These are phyloP conservation scores for Mortierella sp. DNA, from an alignment of 371 early-diverging fungal species.

Conservation along the genomic window DNA sequence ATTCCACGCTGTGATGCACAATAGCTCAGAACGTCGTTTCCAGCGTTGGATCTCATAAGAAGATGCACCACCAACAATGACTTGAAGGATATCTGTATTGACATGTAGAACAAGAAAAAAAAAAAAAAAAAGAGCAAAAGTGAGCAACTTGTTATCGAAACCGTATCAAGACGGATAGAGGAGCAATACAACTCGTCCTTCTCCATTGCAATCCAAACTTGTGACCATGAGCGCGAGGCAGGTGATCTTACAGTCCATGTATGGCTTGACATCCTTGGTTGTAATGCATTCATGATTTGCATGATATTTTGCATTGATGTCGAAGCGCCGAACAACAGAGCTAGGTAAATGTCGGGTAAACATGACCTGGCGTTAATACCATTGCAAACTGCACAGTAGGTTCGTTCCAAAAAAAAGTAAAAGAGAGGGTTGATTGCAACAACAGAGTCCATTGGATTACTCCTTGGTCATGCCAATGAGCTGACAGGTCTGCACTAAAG, in stretches of 20 bases:
- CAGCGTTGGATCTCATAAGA: slow-evolving; percentile 83
- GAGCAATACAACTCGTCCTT: background rate
- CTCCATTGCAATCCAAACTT: background rate
- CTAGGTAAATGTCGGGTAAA: slow-evolving; percentile 60
- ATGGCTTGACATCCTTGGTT: slow-evolving; percentile 28
- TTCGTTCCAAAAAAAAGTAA: background rate
- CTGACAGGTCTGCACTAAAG: background rate
- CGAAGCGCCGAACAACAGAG: slow-evolving; percentile 57
- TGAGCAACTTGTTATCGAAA: background rate
- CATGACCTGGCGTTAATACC: slow-evolving; percentile 7
- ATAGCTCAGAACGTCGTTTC: slow-evolving; percentile 68
- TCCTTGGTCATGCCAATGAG: no score
- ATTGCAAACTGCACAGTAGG: no score
- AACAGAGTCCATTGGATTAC: no score
- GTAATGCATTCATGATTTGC: slow-evolving; percentile 36
- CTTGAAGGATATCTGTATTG: slow-evolving; percentile 87
- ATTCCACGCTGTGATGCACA: slow-evolving; percentile 53
- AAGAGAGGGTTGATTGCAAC: background rate
- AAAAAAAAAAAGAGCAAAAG: background rate
- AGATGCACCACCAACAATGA: slow-evolving; percentile 87
- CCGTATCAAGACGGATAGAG: no score
- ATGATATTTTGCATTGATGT: slow-evolving; percentile 67
- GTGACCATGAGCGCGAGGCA: background rate
- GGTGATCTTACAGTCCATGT: slow-evolving; percentile 32
- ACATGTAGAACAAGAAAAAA: background rate